A percentile compares a stretch with the other conserved stretches of the same genome.
Conservation (phyloP, 2,329 filamentous ascomycete species). For the Sodiomyces alkalinus region DNA sequence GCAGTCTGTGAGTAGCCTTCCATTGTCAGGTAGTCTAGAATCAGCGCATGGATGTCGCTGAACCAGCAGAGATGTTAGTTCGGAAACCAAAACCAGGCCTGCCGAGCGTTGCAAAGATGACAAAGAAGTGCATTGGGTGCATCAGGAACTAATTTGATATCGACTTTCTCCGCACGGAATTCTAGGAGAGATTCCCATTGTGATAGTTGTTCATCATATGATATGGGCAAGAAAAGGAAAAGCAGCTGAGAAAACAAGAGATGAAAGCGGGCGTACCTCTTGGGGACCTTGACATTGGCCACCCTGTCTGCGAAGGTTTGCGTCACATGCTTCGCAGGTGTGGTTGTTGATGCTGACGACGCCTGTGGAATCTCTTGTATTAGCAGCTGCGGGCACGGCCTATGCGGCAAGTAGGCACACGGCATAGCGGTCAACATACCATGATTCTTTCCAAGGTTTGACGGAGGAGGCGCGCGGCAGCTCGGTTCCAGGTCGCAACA, state of each 20-base stretch:
- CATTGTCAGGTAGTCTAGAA: conserved; percentile 93
- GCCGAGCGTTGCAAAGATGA: conserved; percentile 4
- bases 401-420: conserved; percentile 1
- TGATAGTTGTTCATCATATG: conserved; percentile 68
- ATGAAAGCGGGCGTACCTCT: conserved; percentile 52
- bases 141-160: conserved; percentile 62
- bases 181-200: conserved; percentile 99
- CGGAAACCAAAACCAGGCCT: conserved; percentile 1
- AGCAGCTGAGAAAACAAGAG: no score
- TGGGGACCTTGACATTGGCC: conserved; percentile 72
- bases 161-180: conserved; percentile 72
- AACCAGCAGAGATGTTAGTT: conserved; percentile 13
- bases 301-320: conserved; percentile 69
- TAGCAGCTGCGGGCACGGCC: conserved; percentile 4
- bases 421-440: conserved; percentile 9
- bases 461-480: conserved; percentile 8
- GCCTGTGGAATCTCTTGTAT: conserved; percentile 26
- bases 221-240: no score
- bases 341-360: conserved; percentile 59
- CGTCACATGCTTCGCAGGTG: conserved; percentile 51
- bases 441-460: conserved; percentile 10
- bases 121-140: no score
- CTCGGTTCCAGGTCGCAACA: conserved; percentile 9
- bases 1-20: conserved; percentile 91
- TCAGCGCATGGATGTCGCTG: conserved; percentile 89